phyloP scores from a whole-genome alignment of 768 basidiomycete species.

The Tremella yokohamensis region DNA sequence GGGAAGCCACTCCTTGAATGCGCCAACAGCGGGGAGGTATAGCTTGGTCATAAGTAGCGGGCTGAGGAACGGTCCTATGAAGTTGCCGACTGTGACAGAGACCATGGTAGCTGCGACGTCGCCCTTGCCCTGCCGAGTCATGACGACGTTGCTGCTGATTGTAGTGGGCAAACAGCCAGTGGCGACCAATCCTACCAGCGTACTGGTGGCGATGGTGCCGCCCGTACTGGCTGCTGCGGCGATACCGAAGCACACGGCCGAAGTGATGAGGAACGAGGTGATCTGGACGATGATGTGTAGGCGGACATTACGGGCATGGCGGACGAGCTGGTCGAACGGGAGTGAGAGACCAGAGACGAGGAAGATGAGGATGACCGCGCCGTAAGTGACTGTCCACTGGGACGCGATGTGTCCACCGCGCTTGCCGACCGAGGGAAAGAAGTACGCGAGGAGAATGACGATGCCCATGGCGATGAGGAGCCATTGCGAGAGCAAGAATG shows the following conservation, averaged over 20 bases:
- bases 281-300: constrained; percentile 45
- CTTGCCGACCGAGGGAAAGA: constrained; percentile 44
- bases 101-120: constrained; percentile 46
- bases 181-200: constrained; percentile 42
- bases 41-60: constrained; percentile 42
- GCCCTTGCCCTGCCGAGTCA: constrained; percentile 46
- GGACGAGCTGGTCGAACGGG: constrained; percentile 36
- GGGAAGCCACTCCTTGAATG: constrained; percentile 32
- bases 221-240: constrained; percentile 8
- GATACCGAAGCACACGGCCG: constrained; percentile 43
- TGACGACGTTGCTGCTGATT: constrained; percentile 41
- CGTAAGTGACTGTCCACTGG: constrained; percentile 41
- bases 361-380: constrained; percentile 46
- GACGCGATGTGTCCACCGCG: constrained; percentile 35
- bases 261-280: constrained; percentile 45
- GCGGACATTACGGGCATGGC: constrained; percentile 32
- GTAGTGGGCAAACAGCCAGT: constrained; percentile 23
- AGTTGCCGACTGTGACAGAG: constrained; percentile 43
- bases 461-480: constrained; percentile 24
- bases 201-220: constrained; percentile 26
- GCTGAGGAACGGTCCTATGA: constrained; percentile 46
- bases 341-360: constrained; percentile 43
- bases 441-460: constrained; percentile 28
- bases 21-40: constrained; percentile 26
- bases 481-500: constrained; percentile 42